phyloP scores from a whole-genome alignment of 179 eudicot species.

The Dionaea muscipula region DNA sequence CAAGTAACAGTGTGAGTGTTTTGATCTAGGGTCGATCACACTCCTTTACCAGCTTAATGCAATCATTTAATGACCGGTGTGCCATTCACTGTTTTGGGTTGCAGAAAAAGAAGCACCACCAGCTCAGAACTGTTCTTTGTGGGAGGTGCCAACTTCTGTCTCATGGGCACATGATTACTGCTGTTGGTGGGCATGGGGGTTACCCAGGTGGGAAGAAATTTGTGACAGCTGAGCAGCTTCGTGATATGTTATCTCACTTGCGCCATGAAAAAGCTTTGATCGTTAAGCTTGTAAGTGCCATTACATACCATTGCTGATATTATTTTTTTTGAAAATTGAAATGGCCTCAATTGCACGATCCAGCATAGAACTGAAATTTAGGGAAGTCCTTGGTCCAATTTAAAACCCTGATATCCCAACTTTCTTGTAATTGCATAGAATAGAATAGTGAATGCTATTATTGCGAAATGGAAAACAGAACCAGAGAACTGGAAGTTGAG shows the following conservation, averaged over 20 bases:
- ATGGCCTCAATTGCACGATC: too few species aligned
- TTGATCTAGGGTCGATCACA: too few species aligned
- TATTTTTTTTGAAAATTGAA: too few species aligned
- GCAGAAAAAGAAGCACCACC: constrained; percentile 91
- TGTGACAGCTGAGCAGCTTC: constrained; percentile 87
- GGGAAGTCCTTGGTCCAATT: too few species aligned
- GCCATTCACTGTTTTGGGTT: constrained; percentile 10
- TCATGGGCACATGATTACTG: constrained; percentile 95
- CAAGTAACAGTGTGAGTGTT: too few species aligned
- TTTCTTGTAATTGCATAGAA: too few species aligned
- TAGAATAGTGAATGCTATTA: too few species aligned
- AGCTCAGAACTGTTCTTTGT: constrained; percentile 67
- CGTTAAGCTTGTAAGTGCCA: constrained; percentile 61
- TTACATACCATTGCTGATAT: not conserved
- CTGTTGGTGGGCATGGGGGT: constrained; percentile 97
- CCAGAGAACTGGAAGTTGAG: too few species aligned
- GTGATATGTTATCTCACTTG: constrained; percentile 80
- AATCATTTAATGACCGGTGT: not conserved
- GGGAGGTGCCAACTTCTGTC: constrained; percentile 87
- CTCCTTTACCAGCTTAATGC: not conserved
- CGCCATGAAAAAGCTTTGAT: constrained; percentile 81
- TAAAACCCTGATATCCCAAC: too few species aligned
- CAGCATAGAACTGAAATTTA: too few species aligned
- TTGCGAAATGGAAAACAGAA: too few species aligned
- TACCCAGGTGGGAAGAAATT: constrained; percentile 91